Evolutionary conservation across 1,284 basidiomycete species (phyloP).

Genomic region (Boletus semigastroideus): DNA sequence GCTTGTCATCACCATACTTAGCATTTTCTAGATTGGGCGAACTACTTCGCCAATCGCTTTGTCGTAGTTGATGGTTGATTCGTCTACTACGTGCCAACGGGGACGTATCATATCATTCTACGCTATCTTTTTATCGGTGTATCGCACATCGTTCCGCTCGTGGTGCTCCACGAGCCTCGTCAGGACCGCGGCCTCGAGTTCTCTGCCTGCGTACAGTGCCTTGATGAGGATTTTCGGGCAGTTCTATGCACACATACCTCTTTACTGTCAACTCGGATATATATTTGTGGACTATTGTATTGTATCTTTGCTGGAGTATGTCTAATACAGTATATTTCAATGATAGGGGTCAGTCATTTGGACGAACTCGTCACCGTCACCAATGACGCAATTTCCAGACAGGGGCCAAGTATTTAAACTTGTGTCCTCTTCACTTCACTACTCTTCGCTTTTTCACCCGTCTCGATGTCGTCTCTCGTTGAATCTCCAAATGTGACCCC

Average conservation of each 20-base stretch:
- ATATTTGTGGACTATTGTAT: conserved; percentile 24
- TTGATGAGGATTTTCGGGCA: conserved; percentile 36
- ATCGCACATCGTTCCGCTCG: conserved; percentile 62
- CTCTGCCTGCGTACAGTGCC: conserved; percentile 30
- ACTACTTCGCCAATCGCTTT: conserved; percentile 35
- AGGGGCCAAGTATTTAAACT: no score
- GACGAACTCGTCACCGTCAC: conserved; percentile 18
- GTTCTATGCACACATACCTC: conserved; percentile 16
- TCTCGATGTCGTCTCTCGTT: conserved; percentile 24
- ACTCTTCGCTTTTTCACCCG: not conserved
- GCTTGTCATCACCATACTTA: not conserved
- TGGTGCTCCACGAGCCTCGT: conserved; percentile 46
- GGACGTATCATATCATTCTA: conserved; percentile 36
- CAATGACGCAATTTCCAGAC: conserved; percentile 21
- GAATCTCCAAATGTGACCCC: conserved; percentile 13
- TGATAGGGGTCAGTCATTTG: conserved; percentile 11
- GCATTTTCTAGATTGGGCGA: conserved; percentile 31
- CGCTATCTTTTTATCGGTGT: conserved; percentile 53
- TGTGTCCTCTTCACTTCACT: not conserved
- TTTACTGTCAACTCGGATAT: not conserved
- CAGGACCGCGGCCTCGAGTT: conserved; percentile 58
- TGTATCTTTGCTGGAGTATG: no score
- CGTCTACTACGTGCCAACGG: conserved; percentile 30
- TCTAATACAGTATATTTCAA: conserved; percentile 10
- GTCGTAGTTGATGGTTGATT: conserved; percentile 40